Conservation (phyloP, 352 stramenopile species). For the Globisporangium lucens region DNA sequence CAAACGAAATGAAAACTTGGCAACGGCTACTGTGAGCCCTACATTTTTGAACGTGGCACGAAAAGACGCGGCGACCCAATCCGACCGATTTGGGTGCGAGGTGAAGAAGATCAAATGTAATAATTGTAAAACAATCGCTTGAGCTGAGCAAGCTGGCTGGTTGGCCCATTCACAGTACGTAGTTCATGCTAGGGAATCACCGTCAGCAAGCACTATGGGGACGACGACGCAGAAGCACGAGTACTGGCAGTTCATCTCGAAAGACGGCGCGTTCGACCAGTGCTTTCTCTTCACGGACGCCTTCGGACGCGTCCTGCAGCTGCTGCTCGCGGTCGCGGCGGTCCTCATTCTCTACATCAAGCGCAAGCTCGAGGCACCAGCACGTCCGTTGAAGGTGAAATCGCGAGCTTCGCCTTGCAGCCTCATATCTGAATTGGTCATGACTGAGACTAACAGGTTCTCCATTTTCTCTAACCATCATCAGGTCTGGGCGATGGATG, state of each 20-base stretch:
- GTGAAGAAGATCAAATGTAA: neutral
- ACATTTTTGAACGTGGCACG: neutral
- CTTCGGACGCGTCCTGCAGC: slow-evolving; percentile 55
- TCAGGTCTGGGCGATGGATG: slow-evolving; percentile 65
- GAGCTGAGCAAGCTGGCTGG: neutral
- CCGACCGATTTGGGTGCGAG: neutral
- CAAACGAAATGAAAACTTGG: neutral
- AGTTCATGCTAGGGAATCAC: neutral
- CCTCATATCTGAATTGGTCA: neutral
- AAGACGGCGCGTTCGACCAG: slow-evolving; percentile 29
- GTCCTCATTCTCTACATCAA: slow-evolving; percentile 76
- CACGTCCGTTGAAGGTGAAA: slow-evolving; percentile 48
- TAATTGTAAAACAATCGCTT: neutral
- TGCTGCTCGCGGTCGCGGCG: slow-evolving; percentile 45
- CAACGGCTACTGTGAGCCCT: neutral
- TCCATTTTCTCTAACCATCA: neutral
- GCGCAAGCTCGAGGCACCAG: slow-evolving; percentile 70
- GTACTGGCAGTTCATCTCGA: slow-evolving; percentile 18
- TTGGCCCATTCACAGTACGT: neutral
- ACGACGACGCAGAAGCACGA: neutral
- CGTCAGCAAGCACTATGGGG: neutral
- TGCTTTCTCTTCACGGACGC: slow-evolving; percentile 73
- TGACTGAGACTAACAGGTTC: neutral
- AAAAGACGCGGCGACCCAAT: slow-evolving; percentile 6
- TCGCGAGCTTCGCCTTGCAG: neutral